Evolutionary conservation across 2,329 filamentous ascomycete genomes (phyloP).

Genomic region (Teratosphaeria destructans): DNA sequence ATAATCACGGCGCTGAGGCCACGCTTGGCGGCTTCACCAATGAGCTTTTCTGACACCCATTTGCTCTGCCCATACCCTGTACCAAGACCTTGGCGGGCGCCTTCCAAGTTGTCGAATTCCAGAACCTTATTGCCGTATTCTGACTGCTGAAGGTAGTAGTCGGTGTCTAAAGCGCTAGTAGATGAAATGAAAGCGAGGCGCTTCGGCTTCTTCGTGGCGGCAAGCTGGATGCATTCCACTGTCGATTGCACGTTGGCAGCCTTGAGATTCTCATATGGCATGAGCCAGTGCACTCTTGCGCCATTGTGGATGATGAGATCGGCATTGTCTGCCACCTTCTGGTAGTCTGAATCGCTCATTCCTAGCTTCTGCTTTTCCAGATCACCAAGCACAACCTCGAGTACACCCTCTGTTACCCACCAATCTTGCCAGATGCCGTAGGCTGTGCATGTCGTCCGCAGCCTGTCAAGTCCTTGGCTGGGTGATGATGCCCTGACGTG

Average conservation of each 20-base stretch:
- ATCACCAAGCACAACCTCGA: conserved; percentile 63
- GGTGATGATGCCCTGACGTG: conserved; percentile 62
- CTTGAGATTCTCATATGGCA: conserved; percentile 61
- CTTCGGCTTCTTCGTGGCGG: conserved; percentile 68
- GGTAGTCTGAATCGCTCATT: conserved; percentile 56
- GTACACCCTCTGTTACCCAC: conserved; percentile 48
- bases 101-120: conserved; percentile 68
- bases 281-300: conserved; percentile 69
- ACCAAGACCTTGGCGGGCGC: conserved; percentile 63
- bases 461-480: conserved; percentile 50
- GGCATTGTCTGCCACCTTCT: conserved; percentile 51
- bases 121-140: conserved; percentile 56
- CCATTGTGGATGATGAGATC: conserved; percentile 72
- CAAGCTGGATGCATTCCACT: conserved; percentile 64
- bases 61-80: conserved; percentile 90
- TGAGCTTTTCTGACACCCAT: conserved; percentile 66
- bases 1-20: conserved; percentile 68
- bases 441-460: conserved; percentile 57
- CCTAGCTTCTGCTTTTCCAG: conserved; percentile 64
- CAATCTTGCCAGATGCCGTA: conserved; percentile 69
- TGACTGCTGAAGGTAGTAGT: conserved; percentile 69
- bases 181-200: conserved; percentile 72
- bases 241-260: conserved; percentile 72
- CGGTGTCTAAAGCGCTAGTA: conserved; percentile 70
- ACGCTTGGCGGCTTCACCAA: conserved; percentile 65